phyloP scores from a whole-genome alignment of 2,329 filamentous ascomycete genomes.

The Fusarium metavorans region DNA sequence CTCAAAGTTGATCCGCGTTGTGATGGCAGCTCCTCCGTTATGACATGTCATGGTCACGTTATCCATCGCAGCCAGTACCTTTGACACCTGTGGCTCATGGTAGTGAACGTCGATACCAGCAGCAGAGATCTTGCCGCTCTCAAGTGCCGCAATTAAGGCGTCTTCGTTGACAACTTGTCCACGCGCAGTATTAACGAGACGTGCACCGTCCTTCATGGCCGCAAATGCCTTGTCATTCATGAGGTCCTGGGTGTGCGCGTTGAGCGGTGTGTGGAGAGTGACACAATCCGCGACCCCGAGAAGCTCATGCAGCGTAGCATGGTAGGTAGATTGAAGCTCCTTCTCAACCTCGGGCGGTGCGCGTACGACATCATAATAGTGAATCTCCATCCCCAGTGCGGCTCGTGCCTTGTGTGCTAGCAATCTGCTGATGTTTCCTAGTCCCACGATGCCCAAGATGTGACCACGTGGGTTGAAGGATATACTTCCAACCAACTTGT shows the following conservation, averaged over 20 bases:
- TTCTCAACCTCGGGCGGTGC: slow-evolving; percentile 44
- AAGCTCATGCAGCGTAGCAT: slow-evolving; percentile 43
- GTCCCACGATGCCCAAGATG: slow-evolving; percentile 64
- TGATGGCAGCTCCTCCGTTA: slow-evolving; percentile 52
- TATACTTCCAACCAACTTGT: slow-evolving; percentile 44
- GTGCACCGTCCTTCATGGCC: slow-evolving; percentile 60
- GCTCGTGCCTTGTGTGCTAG: slow-evolving; percentile 59
- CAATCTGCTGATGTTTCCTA: slow-evolving; percentile 59
- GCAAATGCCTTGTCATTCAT: slow-evolving; percentile 27
- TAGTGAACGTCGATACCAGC: slow-evolving; percentile 68
- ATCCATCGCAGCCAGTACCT: slow-evolving; percentile 51
- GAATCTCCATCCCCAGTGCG: slow-evolving; percentile 65
- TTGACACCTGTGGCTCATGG: slow-evolving; percentile 61
- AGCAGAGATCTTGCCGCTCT: slow-evolving; percentile 57
- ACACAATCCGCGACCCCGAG: slow-evolving; percentile 50
- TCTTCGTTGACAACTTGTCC: slow-evolving; percentile 65
- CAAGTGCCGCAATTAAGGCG: slow-evolving; percentile 59
- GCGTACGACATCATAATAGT: slow-evolving; percentile 61
- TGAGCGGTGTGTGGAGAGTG: slow-evolving; percentile 48
- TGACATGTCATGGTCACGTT: slow-evolving; percentile 55
- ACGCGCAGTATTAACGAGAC: slow-evolving; percentile 65
- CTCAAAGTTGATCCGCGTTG: slow-evolving; percentile 56
- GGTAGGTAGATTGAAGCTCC: slow-evolving; percentile 46
- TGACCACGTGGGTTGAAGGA: slow-evolving; percentile 62
- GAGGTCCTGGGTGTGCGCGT: slow-evolving; percentile 28